Base-by-base conservation (phyloP, 352 stramenopile species). In the Hyaloperonospora arabidopsidis region DNA sequence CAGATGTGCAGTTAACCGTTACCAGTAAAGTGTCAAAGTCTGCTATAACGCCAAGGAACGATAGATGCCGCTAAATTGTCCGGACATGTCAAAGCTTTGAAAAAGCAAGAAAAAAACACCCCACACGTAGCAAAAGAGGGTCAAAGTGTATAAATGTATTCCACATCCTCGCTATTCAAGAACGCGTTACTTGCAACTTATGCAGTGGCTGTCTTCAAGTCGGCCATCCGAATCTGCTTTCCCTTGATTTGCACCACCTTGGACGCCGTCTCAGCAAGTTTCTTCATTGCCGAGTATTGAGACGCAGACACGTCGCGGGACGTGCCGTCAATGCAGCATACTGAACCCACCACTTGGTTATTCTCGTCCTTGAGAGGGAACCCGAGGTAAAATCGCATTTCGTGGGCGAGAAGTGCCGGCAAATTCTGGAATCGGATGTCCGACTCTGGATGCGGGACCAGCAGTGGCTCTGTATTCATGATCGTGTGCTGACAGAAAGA, bases 401-500 rank as follows among this genome's bases (percentile, higher is more conserved):
- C 48, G 52, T 56, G 29, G 29, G 53, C 58, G 59, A 50, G 10
- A 7, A 70, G 62, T 0, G 66, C 60, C 12, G 51, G 55, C 34
- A 77, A 60, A 49, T 74, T 65, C 23, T 69, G 63, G 44, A 90
- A 90, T n/a, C 79, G 79, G 50, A 87, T 72, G 60, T 90, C 79
- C 0, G 76, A 64, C 29, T 83, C 70, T 0, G 70, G 62, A 44
- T 86, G 62, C 1, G 65, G 72, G 40, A 87, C 68, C 12, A 89
- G 53, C 23, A 90, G 53, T 10, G 79, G 76, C 64, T 73, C 68
- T 39, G 74, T 45, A 13, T 77, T 74, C 75, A 90, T 76, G 54
- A 90, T 76, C 15, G 67, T 76, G 54, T 87, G 79, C 34, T 76
- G 66, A 43, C 79, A 90, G 56, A 90, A 83, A 17, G 69, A 72